phyloP scores from a whole-genome alignment of 2,329 filamentous ascomycete genomes.

The Venturia aucupariae region DNA sequence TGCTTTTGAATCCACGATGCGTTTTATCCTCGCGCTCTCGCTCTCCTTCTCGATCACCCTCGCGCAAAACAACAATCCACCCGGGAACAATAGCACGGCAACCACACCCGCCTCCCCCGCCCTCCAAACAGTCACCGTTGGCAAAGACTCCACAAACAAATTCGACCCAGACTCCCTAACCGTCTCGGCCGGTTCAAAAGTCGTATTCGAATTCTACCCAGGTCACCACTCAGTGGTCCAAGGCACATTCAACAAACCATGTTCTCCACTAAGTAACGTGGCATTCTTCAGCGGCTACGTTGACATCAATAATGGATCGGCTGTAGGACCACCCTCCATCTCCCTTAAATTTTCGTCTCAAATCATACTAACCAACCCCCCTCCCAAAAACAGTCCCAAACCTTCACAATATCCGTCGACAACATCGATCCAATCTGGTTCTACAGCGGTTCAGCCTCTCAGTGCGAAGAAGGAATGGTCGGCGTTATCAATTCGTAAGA shows the following conservation, averaged over 20 bases:
- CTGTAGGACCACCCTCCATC: too few relatives aligned
- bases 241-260: constrained; percentile 8
- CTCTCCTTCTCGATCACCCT: neutral
- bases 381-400: neutral
- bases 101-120: neutral
- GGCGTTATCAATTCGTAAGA: constrained; percentile 15
- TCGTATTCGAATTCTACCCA: constrained; percentile 13
- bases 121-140: constrained; percentile 5
- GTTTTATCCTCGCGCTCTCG: neutral
- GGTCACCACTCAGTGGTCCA: constrained; percentile 6
- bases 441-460: constrained; percentile 6
- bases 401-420: constrained; percentile 13
- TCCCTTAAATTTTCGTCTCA: too few relatives aligned
- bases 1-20: neutral
- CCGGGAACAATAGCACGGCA: neutral
- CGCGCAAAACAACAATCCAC: neutral
- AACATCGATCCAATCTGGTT: constrained; percentile 14
- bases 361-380: neutral
- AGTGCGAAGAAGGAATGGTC: constrained; percentile 14
- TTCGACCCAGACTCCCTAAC: constrained; percentile 11
- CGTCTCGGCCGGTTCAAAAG: neutral
- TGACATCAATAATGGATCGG: neutral
- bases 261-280: neutral
- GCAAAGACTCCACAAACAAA: neutral
- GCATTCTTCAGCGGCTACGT: constrained; percentile 11